These are phyloP conservation scores for Geoglossum glabrum DNA, from an alignment of 495 filamentous ascomycete genomes.

Conservation along the genomic window DNA sequence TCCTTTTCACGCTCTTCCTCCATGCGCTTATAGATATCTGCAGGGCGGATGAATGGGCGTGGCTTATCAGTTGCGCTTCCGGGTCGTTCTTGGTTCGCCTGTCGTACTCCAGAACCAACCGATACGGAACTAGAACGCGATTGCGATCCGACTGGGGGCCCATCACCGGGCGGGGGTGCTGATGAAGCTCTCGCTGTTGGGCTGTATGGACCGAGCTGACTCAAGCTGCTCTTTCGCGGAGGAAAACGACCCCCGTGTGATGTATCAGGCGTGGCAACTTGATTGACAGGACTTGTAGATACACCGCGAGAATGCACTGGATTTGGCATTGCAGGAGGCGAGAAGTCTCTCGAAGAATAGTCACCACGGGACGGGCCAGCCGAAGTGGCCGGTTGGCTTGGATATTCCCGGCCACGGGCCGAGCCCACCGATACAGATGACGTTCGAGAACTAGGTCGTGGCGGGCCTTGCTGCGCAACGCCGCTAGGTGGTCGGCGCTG, in stretches of 20 bases:
- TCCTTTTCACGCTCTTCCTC: slow-evolving; percentile 43
- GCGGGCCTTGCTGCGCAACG: background rate
- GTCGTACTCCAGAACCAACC: slow-evolving; percentile 8
- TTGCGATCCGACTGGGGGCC: background rate
- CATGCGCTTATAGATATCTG: slow-evolving; percentile 59
- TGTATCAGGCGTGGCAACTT: slow-evolving; percentile 6
- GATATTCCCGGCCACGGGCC: background rate
- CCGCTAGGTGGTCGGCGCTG: background rate
- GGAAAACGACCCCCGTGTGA: slow-evolving; percentile 22
- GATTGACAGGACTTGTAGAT: slow-evolving; percentile 5
- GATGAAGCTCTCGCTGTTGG: background rate
- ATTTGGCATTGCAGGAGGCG: slow-evolving; percentile 20
- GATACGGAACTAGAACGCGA: background rate
- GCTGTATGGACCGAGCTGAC: slow-evolving; percentile 13
- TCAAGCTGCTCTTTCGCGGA: slow-evolving; percentile 40
- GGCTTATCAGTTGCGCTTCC: slow-evolving; percentile 14
- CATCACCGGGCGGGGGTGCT: background rate
- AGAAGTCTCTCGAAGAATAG: slow-evolving; percentile 15
- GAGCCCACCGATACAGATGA: background rate
- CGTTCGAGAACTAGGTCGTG: background rate
- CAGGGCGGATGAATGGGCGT: slow-evolving; percentile 47
- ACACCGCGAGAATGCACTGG: slow-evolving; percentile 16
- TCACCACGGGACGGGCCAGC: background rate
- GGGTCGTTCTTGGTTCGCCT: background rate
- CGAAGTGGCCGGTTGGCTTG: background rate